A percentile compares a stretch with the other conserved stretches of the same genome.
phyloP scores from a whole-genome alignment of 2,329 filamentous ascomycete genomes.

The Paramyrothecium roridum region DNA sequence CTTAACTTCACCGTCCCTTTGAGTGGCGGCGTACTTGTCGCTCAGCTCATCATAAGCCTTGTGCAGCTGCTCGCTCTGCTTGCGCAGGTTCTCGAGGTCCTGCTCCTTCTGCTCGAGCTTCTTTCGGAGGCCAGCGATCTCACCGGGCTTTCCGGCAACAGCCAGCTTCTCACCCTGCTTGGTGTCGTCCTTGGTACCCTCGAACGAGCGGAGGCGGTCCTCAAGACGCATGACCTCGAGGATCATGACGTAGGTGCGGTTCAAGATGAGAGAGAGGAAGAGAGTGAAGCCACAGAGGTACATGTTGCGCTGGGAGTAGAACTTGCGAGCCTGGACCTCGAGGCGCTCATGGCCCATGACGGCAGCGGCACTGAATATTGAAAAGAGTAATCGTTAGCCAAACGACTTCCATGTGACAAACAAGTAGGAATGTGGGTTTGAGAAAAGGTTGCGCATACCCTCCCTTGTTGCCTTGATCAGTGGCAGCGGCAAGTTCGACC shows the following conservation, averaged over 20 bases:
- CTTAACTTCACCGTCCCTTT: constrained; percentile 48
- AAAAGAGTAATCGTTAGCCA: background rate
- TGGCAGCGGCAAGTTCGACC: constrained; percentile 73
- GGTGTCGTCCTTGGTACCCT: constrained; percentile 50
- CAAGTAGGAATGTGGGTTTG: background rate
- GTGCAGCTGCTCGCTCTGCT: constrained; percentile 80
- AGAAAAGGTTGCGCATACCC: constrained; percentile 38
- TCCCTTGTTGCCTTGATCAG: constrained; percentile 49
- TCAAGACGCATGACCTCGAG: constrained; percentile 87
- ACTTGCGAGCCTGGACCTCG: constrained; percentile 98
- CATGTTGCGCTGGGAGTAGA: constrained; percentile 99
- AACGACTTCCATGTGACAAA: too few relatives aligned
- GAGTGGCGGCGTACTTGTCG: constrained; percentile 70
- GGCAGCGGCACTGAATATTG: constrained; percentile 52
- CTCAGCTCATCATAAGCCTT: constrained; percentile 83
- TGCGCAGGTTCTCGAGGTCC: constrained; percentile 85
- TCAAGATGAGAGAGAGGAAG: constrained; percentile 96
- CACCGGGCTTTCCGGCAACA: constrained; percentile 69
- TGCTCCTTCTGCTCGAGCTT: constrained; percentile 76
- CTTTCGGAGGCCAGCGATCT: constrained; percentile 67
- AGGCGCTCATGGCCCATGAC: constrained; percentile 90
- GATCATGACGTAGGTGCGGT: constrained; percentile 98
- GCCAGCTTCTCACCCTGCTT: constrained; percentile 73
- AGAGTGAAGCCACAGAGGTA: constrained; percentile 99
- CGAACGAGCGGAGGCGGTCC: constrained; percentile 82